Evolutionary conservation across 2,329 filamentous ascomycete genomes (phyloP).

Genomic region (Sporothrix inflata): DNA sequence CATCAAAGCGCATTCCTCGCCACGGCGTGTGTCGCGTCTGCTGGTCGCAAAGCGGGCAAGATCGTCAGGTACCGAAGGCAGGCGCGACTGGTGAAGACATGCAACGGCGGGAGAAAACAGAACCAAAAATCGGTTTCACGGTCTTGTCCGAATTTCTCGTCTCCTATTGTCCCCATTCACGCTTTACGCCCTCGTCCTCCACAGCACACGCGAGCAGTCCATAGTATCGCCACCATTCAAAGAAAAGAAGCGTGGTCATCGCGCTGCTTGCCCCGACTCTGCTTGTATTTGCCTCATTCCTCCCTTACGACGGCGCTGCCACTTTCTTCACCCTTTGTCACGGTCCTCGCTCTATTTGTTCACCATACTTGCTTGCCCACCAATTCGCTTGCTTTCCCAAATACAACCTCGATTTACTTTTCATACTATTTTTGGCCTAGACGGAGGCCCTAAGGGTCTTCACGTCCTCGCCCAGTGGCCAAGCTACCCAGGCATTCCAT

Average conservation of each 20-base stretch:
- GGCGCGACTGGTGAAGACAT: background rate
- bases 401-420: no score
- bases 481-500: background rate
- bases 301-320: background rate
- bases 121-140: background rate
- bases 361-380: background rate
- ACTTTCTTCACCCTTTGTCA: background rate
- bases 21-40: background rate
- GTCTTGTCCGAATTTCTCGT: background rate
- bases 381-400: background rate
- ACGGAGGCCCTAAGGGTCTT: no score
- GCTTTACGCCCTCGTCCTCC: background rate
- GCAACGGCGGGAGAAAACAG: background rate
- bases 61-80: slow-evolving; percentile 16
- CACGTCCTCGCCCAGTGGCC: no score
- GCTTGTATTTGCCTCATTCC: slow-evolving; percentile 6
- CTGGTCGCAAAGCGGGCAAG: background rate
- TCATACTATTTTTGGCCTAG: background rate
- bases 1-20: slow-evolving; percentile 5
- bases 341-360: background rate
- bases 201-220: background rate
- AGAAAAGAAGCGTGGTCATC: background rate
- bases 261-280: background rate
- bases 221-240: background rate
- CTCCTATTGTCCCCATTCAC: background rate